Evolutionary conservation across 2,329 filamentous ascomycete species (phyloP), one percentile per base, ranked within the genome.

Genomic region (Cladosporium austrohemisphaericum): DNA sequence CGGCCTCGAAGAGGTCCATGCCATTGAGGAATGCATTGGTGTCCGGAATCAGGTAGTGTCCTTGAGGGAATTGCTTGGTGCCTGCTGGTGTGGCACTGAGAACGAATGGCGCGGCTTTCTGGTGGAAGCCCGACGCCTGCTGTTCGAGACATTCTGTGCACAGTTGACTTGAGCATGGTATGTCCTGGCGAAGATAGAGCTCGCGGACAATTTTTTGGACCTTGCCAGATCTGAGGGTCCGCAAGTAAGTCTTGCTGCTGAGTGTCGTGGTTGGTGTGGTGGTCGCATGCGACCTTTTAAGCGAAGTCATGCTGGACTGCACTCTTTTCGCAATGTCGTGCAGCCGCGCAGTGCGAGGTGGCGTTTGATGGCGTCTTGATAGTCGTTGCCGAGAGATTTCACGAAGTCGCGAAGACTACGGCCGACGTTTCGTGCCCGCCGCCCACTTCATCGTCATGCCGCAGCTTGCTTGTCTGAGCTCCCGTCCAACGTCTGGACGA

Each of bases 131-230:
- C 2, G 89, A 88, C 5, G 35, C 35, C 56, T 75, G 80, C 20
- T 67, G 58, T 38, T 82, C 76, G 36, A 87, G 76, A 68, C 93
- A 98, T 62, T 71, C 72, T 54, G 79, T 78, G 74, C 93, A 98
- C 36, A 98, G 76, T 68, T 85, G 86, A 20, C 92, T 97, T 26
- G 92, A 96, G 74, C 93, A 98, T 41, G 93, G 92, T 64, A 98
- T 97, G 68, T 98, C 93, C 72, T 92, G 88, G 68, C 93, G 83
- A 54, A 98, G 78, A 71, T 98, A 98, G 55, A 97, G 79, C 75
- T 98, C 93, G 63, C 91, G 84, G 58, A 98, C 93, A 64, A 98
- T 94, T 77, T 98, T 98, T 70, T 97, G 93, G 52, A 97, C 92
- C 74, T 96, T 96, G 70, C 93, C 93, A 69, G 84, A 93, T 71